These are phyloP conservation scores for Quercus robur DNA, from an alignment of 306 rosid genomes.

Conservation along the genomic window DNA sequence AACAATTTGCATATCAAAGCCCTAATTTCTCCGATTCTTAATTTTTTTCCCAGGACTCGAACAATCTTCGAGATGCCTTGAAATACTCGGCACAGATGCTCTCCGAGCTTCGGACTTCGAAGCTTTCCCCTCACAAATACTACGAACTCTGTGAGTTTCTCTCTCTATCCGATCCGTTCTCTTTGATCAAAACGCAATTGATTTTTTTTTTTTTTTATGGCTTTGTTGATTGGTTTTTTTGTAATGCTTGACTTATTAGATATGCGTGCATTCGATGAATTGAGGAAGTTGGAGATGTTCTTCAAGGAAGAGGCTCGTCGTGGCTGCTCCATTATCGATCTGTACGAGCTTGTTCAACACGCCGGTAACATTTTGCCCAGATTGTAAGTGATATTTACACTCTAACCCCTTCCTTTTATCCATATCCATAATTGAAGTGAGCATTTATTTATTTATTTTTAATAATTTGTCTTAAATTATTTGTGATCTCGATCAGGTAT, in stretches of 20 bases:
- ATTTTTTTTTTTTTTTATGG: background rate
- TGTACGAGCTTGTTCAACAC: constrained; percentile 96
- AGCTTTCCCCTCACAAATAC: constrained; percentile 97
- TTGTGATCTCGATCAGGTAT: constrained; percentile 29
- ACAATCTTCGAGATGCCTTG: constrained; percentile 91
- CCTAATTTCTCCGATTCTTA: constrained; percentile 14
- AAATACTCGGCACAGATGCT: constrained; percentile 99
- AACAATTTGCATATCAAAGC: background rate
- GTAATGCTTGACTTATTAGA: constrained; percentile 37
- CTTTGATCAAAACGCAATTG: background rate
- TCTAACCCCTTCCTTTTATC: background rate
- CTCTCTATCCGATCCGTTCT: constrained; percentile 28
- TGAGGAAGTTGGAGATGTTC: constrained; percentile 92
- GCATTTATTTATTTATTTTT: background rate
- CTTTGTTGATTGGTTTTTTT: constrained; percentile 13
- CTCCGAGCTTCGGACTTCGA: constrained; percentile 93
- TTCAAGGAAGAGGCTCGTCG: constrained; percentile 97
- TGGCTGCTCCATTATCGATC: constrained; percentile 94
- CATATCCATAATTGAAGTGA: background rate
- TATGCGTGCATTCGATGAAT: constrained; percentile 97
- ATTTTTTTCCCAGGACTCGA: constrained; percentile 59
- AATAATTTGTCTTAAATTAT: background rate
- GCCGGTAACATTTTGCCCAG: constrained; percentile 97
- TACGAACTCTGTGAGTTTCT: constrained; percentile 79
- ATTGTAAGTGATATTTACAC: constrained; percentile 49